These are phyloP conservation scores for Capsicum rhomboideum DNA, from an alignment of 257 asterid species.

Conservation along the genomic window DNA sequence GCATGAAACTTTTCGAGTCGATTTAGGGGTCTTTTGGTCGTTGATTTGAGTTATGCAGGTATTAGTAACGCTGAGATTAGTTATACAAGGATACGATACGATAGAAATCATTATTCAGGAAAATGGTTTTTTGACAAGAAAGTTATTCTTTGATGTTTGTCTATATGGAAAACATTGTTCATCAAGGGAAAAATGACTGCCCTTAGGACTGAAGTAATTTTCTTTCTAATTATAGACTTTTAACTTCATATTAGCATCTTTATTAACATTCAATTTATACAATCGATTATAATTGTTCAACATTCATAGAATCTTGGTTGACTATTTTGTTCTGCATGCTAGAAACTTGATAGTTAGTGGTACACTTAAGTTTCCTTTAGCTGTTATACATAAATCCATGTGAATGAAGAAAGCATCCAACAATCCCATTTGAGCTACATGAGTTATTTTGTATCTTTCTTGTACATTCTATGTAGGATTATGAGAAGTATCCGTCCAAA, in stretches of 20 bases:
- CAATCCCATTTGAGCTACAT: too few species aligned
- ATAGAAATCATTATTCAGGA: neutral
- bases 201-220: neutral
- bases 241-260: neutral
- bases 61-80: neutral
- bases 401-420: too few species aligned
- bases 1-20: neutral
- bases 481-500: neutral
- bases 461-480: too few species aligned
- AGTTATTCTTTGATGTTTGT: neutral
- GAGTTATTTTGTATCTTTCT: too few species aligned
- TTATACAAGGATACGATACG: too few species aligned
- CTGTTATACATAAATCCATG: too few species aligned
- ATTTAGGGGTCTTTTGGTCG: neutral
- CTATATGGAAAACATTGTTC: neutral
- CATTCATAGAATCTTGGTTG: neutral
- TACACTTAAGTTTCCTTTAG: neutral
- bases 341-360: neutral
- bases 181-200: neutral
- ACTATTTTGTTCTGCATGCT: neutral
- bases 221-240: neutral
- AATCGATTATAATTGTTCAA: neutral
- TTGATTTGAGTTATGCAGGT: neutral
- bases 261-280: neutral
- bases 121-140: neutral